phyloP scores from a whole-genome alignment of 208 protist species.

The Trichomonas tenax region DNA sequence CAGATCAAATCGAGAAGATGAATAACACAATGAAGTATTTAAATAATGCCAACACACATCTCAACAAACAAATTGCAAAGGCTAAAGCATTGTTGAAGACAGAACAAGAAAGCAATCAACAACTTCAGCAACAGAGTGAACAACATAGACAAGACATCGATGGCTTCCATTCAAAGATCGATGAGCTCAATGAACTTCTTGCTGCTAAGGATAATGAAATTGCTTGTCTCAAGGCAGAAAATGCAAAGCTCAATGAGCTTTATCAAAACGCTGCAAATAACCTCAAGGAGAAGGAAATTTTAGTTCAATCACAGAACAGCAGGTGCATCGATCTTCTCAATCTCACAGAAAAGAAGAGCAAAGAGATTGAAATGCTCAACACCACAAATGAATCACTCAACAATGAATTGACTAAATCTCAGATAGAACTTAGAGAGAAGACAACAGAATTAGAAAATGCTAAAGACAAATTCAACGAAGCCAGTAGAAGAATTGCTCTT shows the following conservation, averaged over 20 bases:
- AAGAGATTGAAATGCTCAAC: background rate
- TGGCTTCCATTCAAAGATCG: background rate
- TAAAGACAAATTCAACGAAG: background rate
- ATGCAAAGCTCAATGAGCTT: background rate
- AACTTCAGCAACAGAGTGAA: too few species aligned
- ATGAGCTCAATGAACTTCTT: background rate
- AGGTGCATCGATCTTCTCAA: background rate
- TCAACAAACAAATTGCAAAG: too few species aligned
- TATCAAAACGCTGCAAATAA: background rate
- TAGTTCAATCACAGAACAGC: background rate
- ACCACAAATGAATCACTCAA: background rate
- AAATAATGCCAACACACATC: too few species aligned
- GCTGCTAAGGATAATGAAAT: background rate
- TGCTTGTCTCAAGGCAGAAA: background rate
- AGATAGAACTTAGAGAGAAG: background rate
- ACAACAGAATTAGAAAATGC: background rate
- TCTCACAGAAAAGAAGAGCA: background rate
- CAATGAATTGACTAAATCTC: background rate
- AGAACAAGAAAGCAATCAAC: too few species aligned
- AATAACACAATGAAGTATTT: too few species aligned
- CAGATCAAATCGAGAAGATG: too few species aligned
- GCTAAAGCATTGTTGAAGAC: too few species aligned
- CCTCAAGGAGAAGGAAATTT: background rate
- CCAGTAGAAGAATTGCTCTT: background rate
- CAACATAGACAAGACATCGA: too few species aligned